phyloP scores from a whole-genome alignment of 768 basidiomycete species.

The Xerocomellus amylosporus region DNA sequence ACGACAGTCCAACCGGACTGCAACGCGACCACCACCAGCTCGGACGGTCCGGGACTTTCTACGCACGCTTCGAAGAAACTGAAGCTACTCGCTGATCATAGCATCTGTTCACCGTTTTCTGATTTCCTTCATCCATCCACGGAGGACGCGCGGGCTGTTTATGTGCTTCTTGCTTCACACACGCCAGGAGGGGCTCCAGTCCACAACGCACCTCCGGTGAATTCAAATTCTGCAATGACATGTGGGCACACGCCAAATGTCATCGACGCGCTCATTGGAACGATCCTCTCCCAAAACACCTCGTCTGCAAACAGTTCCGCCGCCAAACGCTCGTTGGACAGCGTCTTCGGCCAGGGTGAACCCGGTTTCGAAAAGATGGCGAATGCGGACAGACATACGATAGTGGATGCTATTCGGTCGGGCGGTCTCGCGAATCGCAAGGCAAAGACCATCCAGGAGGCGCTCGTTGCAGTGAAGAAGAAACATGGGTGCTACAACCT shows the following conservation, averaged over 20 bases:
- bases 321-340: constrained; percentile 49
- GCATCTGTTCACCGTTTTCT: constrained; percentile 46
- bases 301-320: constrained; percentile 47
- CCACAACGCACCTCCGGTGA: constrained; percentile 22
- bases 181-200: constrained; percentile 35
- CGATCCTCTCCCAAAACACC: constrained; percentile 61
- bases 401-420: constrained; percentile 48
- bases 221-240: constrained; percentile 41
- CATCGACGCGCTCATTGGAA: constrained; percentile 55
- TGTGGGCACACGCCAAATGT: constrained; percentile 52
- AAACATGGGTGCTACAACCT: constrained; percentile 54
- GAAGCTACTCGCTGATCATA: constrained; percentile 45
- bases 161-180: constrained; percentile 39
- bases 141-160: constrained; percentile 39
- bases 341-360: constrained; percentile 45
- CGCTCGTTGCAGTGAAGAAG: constrained; percentile 41
- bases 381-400: constrained; percentile 37
- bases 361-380: constrained; percentile 48
- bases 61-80: constrained; percentile 43
- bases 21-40: not conserved
- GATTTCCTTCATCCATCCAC: constrained; percentile 44
- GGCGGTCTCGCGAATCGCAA: constrained; percentile 64
- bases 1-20: not conserved
- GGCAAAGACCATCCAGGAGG: constrained; percentile 50
- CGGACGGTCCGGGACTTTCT: not conserved